Evolutionary conservation across 495 filamentous ascomycete genomes (phyloP).

Genomic region (Penicillium coffeae): DNA sequence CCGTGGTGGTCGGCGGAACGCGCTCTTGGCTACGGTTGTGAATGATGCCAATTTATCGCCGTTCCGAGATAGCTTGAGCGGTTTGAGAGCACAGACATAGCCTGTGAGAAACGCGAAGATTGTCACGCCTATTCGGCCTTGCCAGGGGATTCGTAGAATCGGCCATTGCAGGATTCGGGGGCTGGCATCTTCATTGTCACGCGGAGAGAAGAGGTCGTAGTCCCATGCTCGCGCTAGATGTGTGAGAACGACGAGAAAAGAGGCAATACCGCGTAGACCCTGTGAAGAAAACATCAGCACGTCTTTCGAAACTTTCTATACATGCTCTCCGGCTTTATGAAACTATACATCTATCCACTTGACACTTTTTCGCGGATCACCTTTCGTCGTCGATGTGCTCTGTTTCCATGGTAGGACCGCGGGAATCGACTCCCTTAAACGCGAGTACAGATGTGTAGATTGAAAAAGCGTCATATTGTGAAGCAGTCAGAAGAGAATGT

Average conservation of each 20-base stretch:
- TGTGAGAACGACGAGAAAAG: slow-evolving; percentile 63
- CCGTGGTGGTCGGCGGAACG: slow-evolving; percentile 61
- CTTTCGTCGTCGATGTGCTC: slow-evolving; percentile 25
- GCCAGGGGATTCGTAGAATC: slow-evolving; percentile 58
- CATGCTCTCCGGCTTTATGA: slow-evolving; percentile 21
- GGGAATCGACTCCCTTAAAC: slow-evolving; percentile 26
- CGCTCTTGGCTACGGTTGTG: slow-evolving; percentile 54
- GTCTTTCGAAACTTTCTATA: background rate
- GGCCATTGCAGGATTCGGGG: slow-evolving; percentile 58
- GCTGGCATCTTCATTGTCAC: slow-evolving; percentile 39
- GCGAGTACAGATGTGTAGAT: slow-evolving; percentile 29
- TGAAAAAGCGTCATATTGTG: slow-evolving; percentile 21
- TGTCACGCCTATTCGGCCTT: slow-evolving; percentile 62
- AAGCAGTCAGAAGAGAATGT: background rate
- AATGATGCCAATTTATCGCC: slow-evolving; percentile 54
- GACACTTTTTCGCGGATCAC: slow-evolving; percentile 53
- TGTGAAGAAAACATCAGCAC: slow-evolving; percentile 18
- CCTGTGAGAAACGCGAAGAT: slow-evolving; percentile 67
- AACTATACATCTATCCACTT: slow-evolving; percentile 66
- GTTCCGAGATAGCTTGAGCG: slow-evolving; percentile 54
- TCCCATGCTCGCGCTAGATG: slow-evolving; percentile 62
- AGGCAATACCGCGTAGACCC: slow-evolving; percentile 64
- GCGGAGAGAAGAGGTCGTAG: slow-evolving; percentile 54
- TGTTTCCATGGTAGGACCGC: slow-evolving; percentile 29
- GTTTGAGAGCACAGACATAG: slow-evolving; percentile 66